Conservation (phyloP, 352 stramenopile genomes). For the Pythium plurisporium region DNA sequence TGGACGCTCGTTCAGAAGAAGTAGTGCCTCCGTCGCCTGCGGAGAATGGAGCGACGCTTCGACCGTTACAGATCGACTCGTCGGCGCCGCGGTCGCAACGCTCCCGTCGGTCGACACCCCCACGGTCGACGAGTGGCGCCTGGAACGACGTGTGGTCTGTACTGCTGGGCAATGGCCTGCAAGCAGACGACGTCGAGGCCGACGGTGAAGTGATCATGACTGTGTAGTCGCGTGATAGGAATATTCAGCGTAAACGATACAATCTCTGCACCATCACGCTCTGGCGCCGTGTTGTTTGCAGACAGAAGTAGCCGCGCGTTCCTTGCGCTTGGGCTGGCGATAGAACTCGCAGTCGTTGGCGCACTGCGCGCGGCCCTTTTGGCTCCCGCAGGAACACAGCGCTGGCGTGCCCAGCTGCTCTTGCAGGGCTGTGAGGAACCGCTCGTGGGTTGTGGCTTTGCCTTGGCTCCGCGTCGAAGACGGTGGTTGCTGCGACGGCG, state of each 20-base stretch:
- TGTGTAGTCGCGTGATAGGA: conserved; percentile 32
- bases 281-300: conserved; percentile 53
- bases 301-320: conserved; percentile 45
- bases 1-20: neutral
- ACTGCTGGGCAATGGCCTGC: conserved; percentile 48
- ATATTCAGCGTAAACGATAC: too few species aligned
- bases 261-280: too few species aligned
- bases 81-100: conserved; percentile 26
- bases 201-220: conserved; percentile 83
- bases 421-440: conserved; percentile 49
- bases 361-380: conserved; percentile 23
- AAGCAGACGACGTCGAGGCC: conserved; percentile 28
- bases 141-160: conserved; percentile 44
- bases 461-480: conserved; percentile 1
- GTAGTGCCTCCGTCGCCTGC: neutral
- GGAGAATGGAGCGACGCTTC: neutral
- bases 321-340: conserved; percentile 54
- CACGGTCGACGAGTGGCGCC: conserved; percentile 7
- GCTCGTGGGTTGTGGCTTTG: conserved; percentile 26
- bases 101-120: conserved; percentile 26
- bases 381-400: conserved; percentile 46
- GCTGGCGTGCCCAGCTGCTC: conserved; percentile 42
- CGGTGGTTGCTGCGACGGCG: neutral
- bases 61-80: conserved; percentile 10
- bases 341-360: conserved; percentile 75